phyloP scores from a whole-genome alignment of 2,329 filamentous ascomycete species.

The Trichoderma citrinoviride region DNA sequence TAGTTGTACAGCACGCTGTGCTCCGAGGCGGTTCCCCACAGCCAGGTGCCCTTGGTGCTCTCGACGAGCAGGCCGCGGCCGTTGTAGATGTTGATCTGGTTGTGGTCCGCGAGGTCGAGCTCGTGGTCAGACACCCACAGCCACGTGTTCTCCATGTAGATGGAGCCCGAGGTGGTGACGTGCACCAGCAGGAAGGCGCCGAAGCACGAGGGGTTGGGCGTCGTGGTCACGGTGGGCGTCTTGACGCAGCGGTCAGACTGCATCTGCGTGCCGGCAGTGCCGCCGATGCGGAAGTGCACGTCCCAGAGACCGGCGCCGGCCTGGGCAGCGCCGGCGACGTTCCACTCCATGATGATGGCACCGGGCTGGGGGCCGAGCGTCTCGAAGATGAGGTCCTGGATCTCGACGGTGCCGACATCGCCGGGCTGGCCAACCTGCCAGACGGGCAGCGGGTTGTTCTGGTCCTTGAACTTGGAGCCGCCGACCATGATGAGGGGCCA shows the following conservation, averaged over 20 bases:
- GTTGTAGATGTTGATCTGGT: slow-evolving; percentile 84
- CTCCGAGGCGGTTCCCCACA: slow-evolving; percentile 73
- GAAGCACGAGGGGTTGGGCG: slow-evolving; percentile 64
- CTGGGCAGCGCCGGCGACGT: slow-evolving; percentile 64
- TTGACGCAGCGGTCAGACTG: slow-evolving; percentile 79
- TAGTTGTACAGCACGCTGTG: slow-evolving; percentile 76
- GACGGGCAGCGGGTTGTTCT: slow-evolving; percentile 74
- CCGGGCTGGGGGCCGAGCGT: slow-evolving; percentile 81
- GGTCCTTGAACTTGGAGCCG: slow-evolving; percentile 70
- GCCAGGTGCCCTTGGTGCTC: slow-evolving; percentile 70
- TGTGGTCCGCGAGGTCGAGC: slow-evolving; percentile 69
- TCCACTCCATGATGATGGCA: slow-evolving; percentile 90
- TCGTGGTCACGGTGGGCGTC: slow-evolving; percentile 62
- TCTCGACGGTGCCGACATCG: slow-evolving; percentile 77
- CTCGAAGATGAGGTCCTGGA: slow-evolving; percentile 82
- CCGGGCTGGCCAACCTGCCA: slow-evolving; percentile 79
- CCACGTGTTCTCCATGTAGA: slow-evolving; percentile 87
- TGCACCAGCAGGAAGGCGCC: slow-evolving; percentile 72
- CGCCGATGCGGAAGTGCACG: slow-evolving; percentile 90
- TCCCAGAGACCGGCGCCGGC: slow-evolving; percentile 87
- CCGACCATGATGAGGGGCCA: slow-evolving; percentile 88
- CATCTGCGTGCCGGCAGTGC: slow-evolving; percentile 77
- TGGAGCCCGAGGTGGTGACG: slow-evolving; percentile 59
- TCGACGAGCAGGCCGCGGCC: slow-evolving; percentile 81
- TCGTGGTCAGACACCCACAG: slow-evolving; percentile 91